Evolutionary conservation across 257 asterid species (phyloP).

Genomic region (Nicotiana knightiana): DNA sequence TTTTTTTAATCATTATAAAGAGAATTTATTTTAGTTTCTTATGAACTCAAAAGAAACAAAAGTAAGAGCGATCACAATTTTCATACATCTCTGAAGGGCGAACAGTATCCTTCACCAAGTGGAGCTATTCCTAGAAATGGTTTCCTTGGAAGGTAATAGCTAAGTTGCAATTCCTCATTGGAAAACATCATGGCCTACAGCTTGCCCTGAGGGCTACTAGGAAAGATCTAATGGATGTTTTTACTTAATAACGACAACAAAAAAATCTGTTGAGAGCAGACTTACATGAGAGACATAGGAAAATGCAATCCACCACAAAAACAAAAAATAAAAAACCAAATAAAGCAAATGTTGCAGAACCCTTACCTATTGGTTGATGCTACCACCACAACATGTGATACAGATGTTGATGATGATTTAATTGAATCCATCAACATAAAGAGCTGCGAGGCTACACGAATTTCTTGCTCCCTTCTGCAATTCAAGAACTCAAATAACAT

Average conservation of each 20-base stretch:
- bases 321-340: not conserved
- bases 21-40: not conserved
- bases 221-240: not conserved
- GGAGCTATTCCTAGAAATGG: too few species aligned
- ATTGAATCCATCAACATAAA: slow-evolving; percentile 79
- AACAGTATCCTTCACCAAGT: too few species aligned
- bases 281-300: not conserved
- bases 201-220: not conserved
- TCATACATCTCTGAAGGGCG: not conserved
- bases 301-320: not conserved
- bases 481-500: slow-evolving; percentile 6
- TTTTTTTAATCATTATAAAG: not conserved
- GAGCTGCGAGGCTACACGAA: slow-evolving; percentile 82
- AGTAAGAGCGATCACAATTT: not conserved
- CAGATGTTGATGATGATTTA: slow-evolving; percentile 37
- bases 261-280: not conserved
- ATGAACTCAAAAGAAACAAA: not conserved
- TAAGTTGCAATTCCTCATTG: not conserved
- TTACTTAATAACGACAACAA: not conserved
- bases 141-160: too few species aligned
- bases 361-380: slow-evolving; percentile 90
- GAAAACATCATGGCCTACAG: not conserved
- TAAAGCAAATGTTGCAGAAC: not conserved
- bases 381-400: slow-evolving; percentile 73
- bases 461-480: slow-evolving; percentile 80